Evolutionary conservation across 2,329 filamentous ascomycete species (phyloP), one percentile per base, ranked within the genome.

Genomic region (Coniochaeta hoffmannii): DNA sequence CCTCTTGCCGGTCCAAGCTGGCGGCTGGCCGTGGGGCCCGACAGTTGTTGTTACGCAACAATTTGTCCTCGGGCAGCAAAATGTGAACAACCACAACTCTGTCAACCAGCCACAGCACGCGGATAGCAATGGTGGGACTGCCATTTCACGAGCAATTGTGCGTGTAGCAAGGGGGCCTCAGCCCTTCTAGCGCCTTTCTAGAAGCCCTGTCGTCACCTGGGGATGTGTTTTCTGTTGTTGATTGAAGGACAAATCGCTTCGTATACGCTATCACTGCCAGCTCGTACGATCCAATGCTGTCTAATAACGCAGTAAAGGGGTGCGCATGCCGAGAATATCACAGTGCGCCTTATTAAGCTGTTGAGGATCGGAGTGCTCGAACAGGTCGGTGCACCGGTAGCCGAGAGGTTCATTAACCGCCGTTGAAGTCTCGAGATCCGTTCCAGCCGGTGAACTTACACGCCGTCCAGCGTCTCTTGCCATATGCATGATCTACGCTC

Each of bases 31-130:
- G 41, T 46, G 41, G 41, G 41, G 41, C 41, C 9, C n/a, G 11
- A 19, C 11, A 11, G 49, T 31, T 51, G n/a, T 31, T 51, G 15
- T 51, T 51, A 51, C 49, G 49, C 49, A 51, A 51, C 49, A 51
- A 31, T 51, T 51, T 51, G 49, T 51, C 49, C 49, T 31, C n/a
- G 19, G 31, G 12, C 49, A 12, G 49, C 49, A 51, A 51, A 51
- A 51, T 15, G 26, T 51, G 26, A 34, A 8, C 49, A 51, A 51
- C 31, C 17, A 34, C 30, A 51, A 51, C 28, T 34, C 9, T 19
- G 7, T 15, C n/a, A 22, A 34, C 49, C 49, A 51, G 26, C 31
- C 49, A 51, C 28, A 51, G 31, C 17, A n/a, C 31, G 3, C 26
- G 49, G 49, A 51, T 51, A 51, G 31, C 26, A 14, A 19, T 15